Evolutionary conservation across 2,329 filamentous ascomycete species (phyloP), one percentile per base, ranked within the genome.

Genomic region (Colletotrichum coccodes): DNA sequence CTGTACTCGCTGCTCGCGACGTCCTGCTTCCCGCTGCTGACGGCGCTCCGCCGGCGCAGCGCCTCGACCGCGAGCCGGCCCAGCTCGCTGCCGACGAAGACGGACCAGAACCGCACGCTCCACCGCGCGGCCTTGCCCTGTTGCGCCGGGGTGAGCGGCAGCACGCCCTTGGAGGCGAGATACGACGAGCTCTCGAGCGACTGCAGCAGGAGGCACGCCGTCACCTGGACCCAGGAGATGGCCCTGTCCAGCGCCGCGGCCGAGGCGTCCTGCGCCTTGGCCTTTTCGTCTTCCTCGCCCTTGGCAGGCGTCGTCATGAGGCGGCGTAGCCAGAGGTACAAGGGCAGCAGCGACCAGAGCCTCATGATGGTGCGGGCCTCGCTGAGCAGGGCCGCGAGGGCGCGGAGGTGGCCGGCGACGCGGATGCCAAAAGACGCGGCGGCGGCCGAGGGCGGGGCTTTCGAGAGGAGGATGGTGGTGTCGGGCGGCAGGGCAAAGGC

Each of bases 131-230:
- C 90, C 72, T 82, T 84, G 32, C 79, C 85, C 77, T 92, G 87
- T 54, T 86, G 86, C 54, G 86, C 84, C 16, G 85, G 83, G 6
- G 80, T 79, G 81, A 88, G 85, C 18, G 81, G 84, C 58, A 97
- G 77, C 4, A 97, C 87, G 23, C 91, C 91, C 78, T 94, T 94
- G 69, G 85, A 84, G 3, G 90, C 86, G 42, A 98, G 86, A 82
- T 92, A 97, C 18, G 92, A 92, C 44, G 87, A 86, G 81, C 97
- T 98, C 84, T 99, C 96, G 46, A 95, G 85, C 1, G 88, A 81
- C 80, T 98, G 94, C 83, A 92, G 97, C 11, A 83, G 77, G 11
- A 92, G 80, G 78, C 92, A 92, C 12, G 89, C 85, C 12, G 85
- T 71, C 23, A 97, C 88, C 78, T 96, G 92, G 7, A 87, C 82